These are phyloP conservation scores for Rhododendron kiyosumense DNA, from an alignment of 148 eudicot species.

Conservation along the genomic window DNA sequence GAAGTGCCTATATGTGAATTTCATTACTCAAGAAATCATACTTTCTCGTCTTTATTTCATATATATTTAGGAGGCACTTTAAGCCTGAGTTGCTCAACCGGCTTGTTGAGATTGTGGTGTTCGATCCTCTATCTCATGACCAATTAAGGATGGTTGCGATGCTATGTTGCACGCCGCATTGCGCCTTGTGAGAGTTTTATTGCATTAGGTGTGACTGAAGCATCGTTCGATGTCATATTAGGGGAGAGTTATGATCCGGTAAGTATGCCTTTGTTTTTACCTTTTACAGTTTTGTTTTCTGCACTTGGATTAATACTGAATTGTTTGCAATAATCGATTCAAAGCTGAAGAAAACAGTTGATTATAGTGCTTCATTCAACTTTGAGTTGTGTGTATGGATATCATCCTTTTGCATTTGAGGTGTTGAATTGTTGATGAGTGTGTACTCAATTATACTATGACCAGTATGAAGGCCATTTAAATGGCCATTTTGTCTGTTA, in stretches of 20 bases:
- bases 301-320: too few species aligned
- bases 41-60: not conserved
- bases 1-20: not conserved
- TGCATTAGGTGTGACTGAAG: conserved; percentile 75
- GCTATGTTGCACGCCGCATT: conserved; percentile 67
- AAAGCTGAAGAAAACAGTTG: too few species aligned
- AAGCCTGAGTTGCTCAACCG: conserved; percentile 79
- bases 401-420: too few species aligned
- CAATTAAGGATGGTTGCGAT: conserved; percentile 65
- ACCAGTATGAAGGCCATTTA: too few species aligned
- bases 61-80: conserved; percentile 48
- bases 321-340: too few species aligned
- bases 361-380: too few species aligned
- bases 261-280: not conserved
- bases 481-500: too few species aligned
- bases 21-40: not conserved
- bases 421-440: too few species aligned
- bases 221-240: conserved; percentile 70
- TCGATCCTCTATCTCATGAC: conserved; percentile 78
- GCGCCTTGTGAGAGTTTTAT: conserved; percentile 59
- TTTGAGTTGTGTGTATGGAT: too few species aligned
- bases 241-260: conserved; percentile 81
- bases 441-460: too few species aligned
- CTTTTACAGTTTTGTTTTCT: too few species aligned
- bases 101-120: conserved; percentile 76